These are phyloP conservation scores for Microbotryum violaceum DNA, from an alignment of 1,284 basidiomycete species.

Conservation along the genomic window DNA sequence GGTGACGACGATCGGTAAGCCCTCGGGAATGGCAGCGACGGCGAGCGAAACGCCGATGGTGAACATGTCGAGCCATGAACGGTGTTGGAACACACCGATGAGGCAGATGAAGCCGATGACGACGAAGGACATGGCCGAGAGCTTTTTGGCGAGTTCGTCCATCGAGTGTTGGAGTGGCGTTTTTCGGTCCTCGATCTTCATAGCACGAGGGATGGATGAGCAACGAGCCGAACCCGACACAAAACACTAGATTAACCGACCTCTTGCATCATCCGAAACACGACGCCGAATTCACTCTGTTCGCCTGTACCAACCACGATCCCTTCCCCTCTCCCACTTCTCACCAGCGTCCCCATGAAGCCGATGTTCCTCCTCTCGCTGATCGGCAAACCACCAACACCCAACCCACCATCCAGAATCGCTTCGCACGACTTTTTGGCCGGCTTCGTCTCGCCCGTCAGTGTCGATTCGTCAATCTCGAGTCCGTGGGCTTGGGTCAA, in stretches of 20 bases:
- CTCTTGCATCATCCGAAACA: conserved; percentile 98
- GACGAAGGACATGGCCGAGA: conserved; percentile 81
- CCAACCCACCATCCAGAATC: conserved; percentile 46
- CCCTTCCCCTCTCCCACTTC: conserved; percentile 77
- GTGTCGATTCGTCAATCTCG: conserved; percentile 88
- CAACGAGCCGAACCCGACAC: not conserved
- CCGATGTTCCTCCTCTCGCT: conserved; percentile 83
- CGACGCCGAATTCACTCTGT: conserved; percentile 88
- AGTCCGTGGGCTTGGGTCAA: conserved; percentile 69
- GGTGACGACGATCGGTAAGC: conserved; percentile 92
- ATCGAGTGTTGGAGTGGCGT: conserved; percentile 90
- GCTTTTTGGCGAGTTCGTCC: conserved; percentile 91
- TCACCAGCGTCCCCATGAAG: conserved; percentile 96
- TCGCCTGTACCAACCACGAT: conserved; percentile 84
- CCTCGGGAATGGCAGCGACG: conserved; percentile 95
- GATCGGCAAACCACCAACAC: conserved; percentile 54
- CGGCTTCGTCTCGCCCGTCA: conserved; percentile 87
- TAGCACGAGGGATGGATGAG: no score
- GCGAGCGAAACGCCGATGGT: conserved; percentile 96
- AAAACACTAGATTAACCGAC: conserved; percentile 46
- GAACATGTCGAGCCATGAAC: conserved; percentile 97
- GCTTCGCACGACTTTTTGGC: conserved; percentile 60
- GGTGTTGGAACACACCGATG: conserved; percentile 74
- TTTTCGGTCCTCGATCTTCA: conserved; percentile 77
- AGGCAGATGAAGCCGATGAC: conserved; percentile 90